Conservation (phyloP, 306 rosid genomes). For the Arachis hypogaea region DNA sequence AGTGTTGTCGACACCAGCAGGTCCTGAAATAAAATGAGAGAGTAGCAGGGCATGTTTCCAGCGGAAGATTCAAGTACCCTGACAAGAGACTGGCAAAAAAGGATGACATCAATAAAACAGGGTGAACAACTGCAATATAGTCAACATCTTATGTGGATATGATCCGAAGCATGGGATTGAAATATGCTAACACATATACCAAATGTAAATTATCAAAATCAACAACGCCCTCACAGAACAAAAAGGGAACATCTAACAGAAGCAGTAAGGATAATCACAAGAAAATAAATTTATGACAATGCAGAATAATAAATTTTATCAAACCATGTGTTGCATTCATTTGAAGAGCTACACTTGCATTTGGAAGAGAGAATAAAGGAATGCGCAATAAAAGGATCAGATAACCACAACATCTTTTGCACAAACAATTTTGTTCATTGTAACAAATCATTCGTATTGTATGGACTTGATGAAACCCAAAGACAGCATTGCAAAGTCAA, state of each 20-base stretch:
- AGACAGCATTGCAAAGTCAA: not conserved
- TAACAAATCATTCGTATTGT: not conserved
- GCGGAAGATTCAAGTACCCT: constrained; percentile 77
- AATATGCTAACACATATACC: not conserved
- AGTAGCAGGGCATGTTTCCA: constrained; percentile 78
- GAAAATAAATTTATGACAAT: not conserved
- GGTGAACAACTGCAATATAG: constrained; percentile 4
- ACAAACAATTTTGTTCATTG: not conserved
- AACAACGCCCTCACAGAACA: constrained; percentile 4
- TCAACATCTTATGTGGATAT: constrained; percentile 21
- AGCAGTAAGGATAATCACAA: not conserved
- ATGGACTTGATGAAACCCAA: not conserved
- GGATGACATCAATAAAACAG: constrained; percentile 34
- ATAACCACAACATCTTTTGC: not conserved
- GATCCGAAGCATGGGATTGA: not conserved
- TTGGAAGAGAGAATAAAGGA: not conserved
- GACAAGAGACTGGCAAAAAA: constrained; percentile 84
- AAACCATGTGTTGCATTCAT: not conserved
- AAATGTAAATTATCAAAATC: constrained; percentile 12
- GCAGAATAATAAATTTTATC: not conserved
- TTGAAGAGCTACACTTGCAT: not conserved
- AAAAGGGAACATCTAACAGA: constrained; percentile 7
- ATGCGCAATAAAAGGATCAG: not conserved
- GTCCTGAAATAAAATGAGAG: constrained; percentile 88
- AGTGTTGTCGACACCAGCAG: constrained; percentile 93